Evolutionary conservation across 2,329 filamentous ascomycete species (phyloP), one percentile per base, ranked within the genome.

Genomic region (Ophiocordyceps robertsii): DNA sequence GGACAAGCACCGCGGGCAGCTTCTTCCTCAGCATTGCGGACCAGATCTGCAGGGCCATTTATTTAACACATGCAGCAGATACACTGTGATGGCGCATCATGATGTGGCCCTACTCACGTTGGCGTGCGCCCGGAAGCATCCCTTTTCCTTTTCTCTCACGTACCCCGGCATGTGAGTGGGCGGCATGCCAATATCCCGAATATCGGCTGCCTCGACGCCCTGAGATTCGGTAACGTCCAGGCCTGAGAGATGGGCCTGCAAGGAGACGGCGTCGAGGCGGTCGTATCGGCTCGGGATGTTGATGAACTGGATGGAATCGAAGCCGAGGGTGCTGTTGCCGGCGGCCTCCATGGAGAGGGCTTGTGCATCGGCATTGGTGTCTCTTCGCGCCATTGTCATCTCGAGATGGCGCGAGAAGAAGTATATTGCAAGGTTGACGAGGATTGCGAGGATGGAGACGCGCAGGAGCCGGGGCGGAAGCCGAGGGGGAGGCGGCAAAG

Each of bases 211-310:
- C 7, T 46, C 43, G 21, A 58, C 54, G 13, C 44, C 53, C 8
- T 42, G 42, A 16, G 44, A 46, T 33, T 52, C 48, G 13, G 44
- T 44, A 8, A 56, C 37, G 5, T 56, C 44, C 3, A 58, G 21
- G 4, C 54, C 54, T 3, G 53, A 50, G 6, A 58, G 42, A 42
- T 53, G 54, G 2, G 47, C 48, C 42, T 58, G 56, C n/a, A 58
- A 41, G 8, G 49, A 44, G 9, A 49, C 49, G 27, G 54, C 50
- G 38, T 58, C 56, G 29, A 46, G 43, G 37, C 53, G 52, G 42
- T 57, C 55, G 42, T 47, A 51, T 4, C 56, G 51, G 19, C 43
- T 40, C 30, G 48, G 41, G 29, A 55, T 41, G 44, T 55, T 57
- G 42, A 58, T 35, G 16, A 29, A 29, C 5, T 38, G 13, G 16